Base-by-base conservation (phyloP, 2,329 filamentous ascomycete species). In the Colletotrichum tofieldiae region DNA sequence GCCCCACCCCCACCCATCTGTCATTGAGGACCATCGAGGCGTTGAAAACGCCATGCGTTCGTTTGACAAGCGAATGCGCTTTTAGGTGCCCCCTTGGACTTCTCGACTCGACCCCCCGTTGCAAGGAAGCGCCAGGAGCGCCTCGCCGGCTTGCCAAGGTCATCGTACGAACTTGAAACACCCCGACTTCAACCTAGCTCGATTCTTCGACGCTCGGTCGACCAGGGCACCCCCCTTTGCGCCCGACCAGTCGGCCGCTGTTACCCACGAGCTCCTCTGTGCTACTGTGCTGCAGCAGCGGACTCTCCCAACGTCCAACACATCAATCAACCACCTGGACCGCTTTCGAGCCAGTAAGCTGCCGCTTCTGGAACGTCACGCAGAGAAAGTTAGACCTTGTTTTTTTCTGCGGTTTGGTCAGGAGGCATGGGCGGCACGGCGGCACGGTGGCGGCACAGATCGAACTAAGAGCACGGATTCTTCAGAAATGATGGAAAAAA, bases 101-200 rank as follows among this genome's bases (percentile, higher is more conserved):
- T 26, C 35, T 29, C 35, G 23, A 61, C 35, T 43, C 26, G 16
- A 26, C 35, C 43, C 37, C 43, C 67, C 49, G 37, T 56, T n/a
- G 32, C 20, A 45, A 64, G 43, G 65, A 52, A 52, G 60, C 65
- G 70, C 66, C 39, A 70, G 59, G 59, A 70, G 59, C 66, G 66
- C 32, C 59, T 65, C 39, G 59, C 39, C 29, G 59, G 54, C 35
- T 59, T 67, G 69, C 65, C 65, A 64, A 69, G 65, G 59, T 47
- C 52, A 39, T 70, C 60, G 65, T 65, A 70, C 70, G 59, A 72
- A 72, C 60, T 64, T 72, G 70, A 72, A 72, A 72, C 70, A 55
- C 45, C 59, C 59, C 59, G 59, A 52, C 35, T 37, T 47, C 39
- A 55, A 47, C 69, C 54, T 69, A 69, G 69, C 65, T 65, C 54